Evolutionary conservation across 202 grass and related monocot genomes (phyloP), one percentile per base, ranked within the genome.

Genomic region (Brachypodium distachyon): DNA sequence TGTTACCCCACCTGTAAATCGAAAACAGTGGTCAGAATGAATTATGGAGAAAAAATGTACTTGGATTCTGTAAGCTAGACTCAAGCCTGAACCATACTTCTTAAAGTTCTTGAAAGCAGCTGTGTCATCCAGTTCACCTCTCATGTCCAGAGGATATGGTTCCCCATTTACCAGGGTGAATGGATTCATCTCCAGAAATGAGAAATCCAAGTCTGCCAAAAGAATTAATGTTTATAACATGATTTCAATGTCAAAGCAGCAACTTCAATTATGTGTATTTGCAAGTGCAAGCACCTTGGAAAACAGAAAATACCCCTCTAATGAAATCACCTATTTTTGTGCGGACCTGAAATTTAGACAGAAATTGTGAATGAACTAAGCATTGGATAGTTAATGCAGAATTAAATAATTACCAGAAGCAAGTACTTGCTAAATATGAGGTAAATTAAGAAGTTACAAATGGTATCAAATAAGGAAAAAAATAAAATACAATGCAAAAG

Each of bases 41-140:
- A 43, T 18, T 44, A 78, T 16, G 39, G 4, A 4, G 48, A 13
- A 40, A 37, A 33, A 63, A 47, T 37, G 11, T 0, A 69, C 59
- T 17, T 3, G 16, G 43, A 43, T 48, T 80, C 9, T 36, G 13
- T 60, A 75, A 82, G 7, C 14, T 48, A 72, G 49, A 80, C 12
- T 17, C 10, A 87, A 70, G 66, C 27, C 48, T 23, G 57, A 77
- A 82, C 27, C 79, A 28, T 92, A 92, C 96, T 90, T 98, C 26
- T 92, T 90, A 59, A 98, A 98, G 92, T 98, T 98, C 77, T 98
- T 98, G 81, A 98, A 98, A 64, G 91, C 91, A 17, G 96, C 96
- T 39, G 96, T 98, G 87, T 98, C 91, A 70, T 98, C 96, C 23
- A 98, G 65, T 81, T 98, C 96, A 68, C 96, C 96, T 90, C 96